Percentiles rank a stretch among this genome's conserved stretches.
These are phyloP conservation scores for Thalassiosira exigua DNA, from an alignment of 352 stramenopile genomes.

Conservation along the genomic window DNA sequence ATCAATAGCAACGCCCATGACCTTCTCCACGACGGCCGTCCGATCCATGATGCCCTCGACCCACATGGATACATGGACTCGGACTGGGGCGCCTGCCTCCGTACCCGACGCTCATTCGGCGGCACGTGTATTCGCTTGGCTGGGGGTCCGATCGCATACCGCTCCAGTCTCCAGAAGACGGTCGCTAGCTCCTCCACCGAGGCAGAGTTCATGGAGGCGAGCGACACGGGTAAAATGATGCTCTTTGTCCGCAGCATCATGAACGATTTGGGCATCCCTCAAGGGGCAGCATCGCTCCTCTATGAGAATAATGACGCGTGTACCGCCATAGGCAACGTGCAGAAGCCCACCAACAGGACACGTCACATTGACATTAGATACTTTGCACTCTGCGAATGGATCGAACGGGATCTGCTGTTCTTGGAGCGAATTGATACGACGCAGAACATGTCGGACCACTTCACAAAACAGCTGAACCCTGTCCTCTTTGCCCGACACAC, in stretches of 20 bases:
- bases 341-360: constrained; percentile 35
- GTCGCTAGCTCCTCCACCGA: constrained; percentile 29
- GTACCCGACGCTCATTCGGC: constrained; percentile 26
- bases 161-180: constrained; percentile 22
- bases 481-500: constrained; percentile 28
- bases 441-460: constrained; percentile 35
- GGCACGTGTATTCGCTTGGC: constrained; percentile 13
- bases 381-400: constrained; percentile 42
- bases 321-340: constrained; percentile 33
- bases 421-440: constrained; percentile 25
- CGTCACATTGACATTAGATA: constrained; percentile 57
- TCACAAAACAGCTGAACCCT: constrained; percentile 22
- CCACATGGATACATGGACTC: constrained; percentile 20
- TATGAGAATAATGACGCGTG: constrained; percentile 46
- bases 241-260: constrained; percentile 31
- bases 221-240: constrained; percentile 26
- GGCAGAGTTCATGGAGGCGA: constrained; percentile 29
- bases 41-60: not conserved
- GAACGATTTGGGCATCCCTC: constrained; percentile 32
- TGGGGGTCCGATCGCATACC: constrained; percentile 27
- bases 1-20: constrained; percentile 23
- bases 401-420: constrained; percentile 33
- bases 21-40: constrained; percentile 6
- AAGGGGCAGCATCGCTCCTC: constrained; percentile 13
- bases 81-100: constrained; percentile 13